Percentiles rank a stretch among this genome's conserved stretches.
These are phyloP conservation scores for Incumbomyces lentus DNA, from an alignment of 2,329 filamentous ascomycete species.

Conservation along the genomic window DNA sequence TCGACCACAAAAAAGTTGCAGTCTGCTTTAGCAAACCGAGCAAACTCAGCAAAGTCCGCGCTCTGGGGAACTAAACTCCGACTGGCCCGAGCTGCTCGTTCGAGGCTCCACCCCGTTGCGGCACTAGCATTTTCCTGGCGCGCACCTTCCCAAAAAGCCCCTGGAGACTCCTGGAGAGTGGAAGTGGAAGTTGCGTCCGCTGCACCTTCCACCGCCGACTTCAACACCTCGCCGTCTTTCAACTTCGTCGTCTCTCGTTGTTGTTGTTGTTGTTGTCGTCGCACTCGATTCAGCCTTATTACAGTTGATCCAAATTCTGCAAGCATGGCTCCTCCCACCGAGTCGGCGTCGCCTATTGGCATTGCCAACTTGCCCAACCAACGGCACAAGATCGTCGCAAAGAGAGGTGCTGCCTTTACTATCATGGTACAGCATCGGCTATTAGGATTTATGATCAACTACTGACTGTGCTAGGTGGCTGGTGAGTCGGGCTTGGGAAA, in stretches of 20 bases:
- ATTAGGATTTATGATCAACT: background rate
- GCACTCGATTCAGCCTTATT: background rate
- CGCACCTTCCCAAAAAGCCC: conserved; percentile 1
- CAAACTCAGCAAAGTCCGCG: background rate
- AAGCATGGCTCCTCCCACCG: conserved; percentile 40
- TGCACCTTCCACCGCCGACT: no score
- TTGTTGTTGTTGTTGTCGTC: no score
- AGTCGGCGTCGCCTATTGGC: conserved; percentile 58
- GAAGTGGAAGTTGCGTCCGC: no score
- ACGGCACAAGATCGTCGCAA: conserved; percentile 63
- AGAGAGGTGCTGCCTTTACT: conserved; percentile 93
- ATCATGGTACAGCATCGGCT: conserved; percentile 65
- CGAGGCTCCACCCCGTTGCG: background rate
- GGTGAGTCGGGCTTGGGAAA: conserved; percentile 97
- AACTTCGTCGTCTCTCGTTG: no score
- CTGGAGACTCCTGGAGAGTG: background rate
- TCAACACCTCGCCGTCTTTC: no score
- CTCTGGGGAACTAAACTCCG: background rate
- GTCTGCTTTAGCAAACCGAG: background rate
- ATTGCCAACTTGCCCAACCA: conserved; percentile 66
- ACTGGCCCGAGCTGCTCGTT: background rate
- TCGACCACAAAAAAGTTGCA: conserved; percentile 7
- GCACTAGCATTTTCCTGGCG: conserved; percentile 5
- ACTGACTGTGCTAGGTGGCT: conserved; percentile 58
- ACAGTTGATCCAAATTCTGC: background rate